These are phyloP conservation scores for Claviceps africana DNA, from an alignment of 2,329 filamentous ascomycete genomes.

Conservation along the genomic window DNA sequence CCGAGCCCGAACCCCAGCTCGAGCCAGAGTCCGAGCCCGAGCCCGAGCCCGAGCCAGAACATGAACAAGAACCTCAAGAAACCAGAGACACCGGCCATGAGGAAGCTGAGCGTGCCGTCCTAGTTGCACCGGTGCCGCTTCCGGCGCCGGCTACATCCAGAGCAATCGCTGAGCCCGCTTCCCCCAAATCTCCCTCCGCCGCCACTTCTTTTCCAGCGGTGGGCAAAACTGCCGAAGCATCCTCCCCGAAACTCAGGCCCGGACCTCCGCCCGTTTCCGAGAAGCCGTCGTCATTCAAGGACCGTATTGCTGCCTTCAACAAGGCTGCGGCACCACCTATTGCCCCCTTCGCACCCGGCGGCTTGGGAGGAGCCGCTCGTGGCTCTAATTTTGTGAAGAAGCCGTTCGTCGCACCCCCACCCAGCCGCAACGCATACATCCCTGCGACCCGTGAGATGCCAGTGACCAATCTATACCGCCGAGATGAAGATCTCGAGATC, in stretches of 20 bases:
- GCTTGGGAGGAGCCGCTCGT: conserved; percentile 36
- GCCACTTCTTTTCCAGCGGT: conserved; percentile 10
- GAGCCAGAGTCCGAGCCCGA: not conserved
- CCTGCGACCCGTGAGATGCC: conserved; percentile 59
- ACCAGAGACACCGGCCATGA: conserved; percentile 15
- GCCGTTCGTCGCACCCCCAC: conserved; percentile 88
- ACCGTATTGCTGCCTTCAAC: conserved; percentile 96
- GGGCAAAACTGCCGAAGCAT: conserved; percentile 25
- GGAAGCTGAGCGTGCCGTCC: conserved; percentile 22
- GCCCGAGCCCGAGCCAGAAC: not conserved
- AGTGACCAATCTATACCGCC: conserved; percentile 61
- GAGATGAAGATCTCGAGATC: conserved; percentile 74
- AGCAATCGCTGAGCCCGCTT: conserved; percentile 16
- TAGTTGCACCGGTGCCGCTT: conserved; percentile 15
- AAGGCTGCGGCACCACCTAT: conserved; percentile 72
- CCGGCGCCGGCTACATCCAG: conserved; percentile 14
- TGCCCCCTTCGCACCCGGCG: conserved; percentile 75
- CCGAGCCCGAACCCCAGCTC: not conserved
- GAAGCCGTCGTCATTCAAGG: conserved; percentile 76
- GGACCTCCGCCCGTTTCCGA: conserved; percentile 53
- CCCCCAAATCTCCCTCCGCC: conserved; percentile 3
- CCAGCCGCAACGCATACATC: conserved; percentile 81
- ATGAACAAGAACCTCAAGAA: conserved; percentile 23
- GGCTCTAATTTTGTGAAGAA: conserved; percentile 77
- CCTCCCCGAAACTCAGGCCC: conserved; percentile 23